A percentile compares a stretch with the other conserved stretches of the same genome.
These are phyloP conservation scores for Fulvia fulva DNA, from an alignment of 2,329 filamentous ascomycete genomes.

Conservation along the genomic window DNA sequence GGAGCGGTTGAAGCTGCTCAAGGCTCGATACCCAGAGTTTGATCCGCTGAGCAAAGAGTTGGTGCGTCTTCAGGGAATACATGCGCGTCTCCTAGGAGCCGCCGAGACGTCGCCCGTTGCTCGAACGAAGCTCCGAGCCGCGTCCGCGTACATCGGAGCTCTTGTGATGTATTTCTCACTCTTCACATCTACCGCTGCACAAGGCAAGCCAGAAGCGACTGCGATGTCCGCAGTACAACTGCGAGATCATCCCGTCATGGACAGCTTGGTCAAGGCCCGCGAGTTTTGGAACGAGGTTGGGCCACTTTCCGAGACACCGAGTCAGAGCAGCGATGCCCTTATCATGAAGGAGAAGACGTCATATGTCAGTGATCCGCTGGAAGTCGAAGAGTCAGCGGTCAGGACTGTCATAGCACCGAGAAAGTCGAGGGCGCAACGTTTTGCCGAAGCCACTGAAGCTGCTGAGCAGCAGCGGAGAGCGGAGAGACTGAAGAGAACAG, in stretches of 20 bases:
- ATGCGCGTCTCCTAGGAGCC: slow-evolving; percentile 16
- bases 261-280: slow-evolving; percentile 72
- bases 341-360: neutral
- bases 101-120: slow-evolving; percentile 15
- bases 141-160: slow-evolving; percentile 80
- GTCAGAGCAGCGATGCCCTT: neutral
- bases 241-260: slow-evolving; percentile 88
- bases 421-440: slow-evolving; percentile 46
- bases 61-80: slow-evolving; percentile 56
- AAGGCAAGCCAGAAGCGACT: slow-evolving; percentile 47
- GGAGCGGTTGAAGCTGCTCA: slow-evolving; percentile 71
- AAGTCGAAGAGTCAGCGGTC: neutral
- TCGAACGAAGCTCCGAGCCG: slow-evolving; percentile 67
- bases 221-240: slow-evolving; percentile 73
- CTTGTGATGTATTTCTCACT: slow-evolving; percentile 93
- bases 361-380: no score
- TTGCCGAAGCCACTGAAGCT: slow-evolving; percentile 51
- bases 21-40: slow-evolving; percentile 85
- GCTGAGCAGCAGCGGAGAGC: slow-evolving; percentile 52
- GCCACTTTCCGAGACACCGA: slow-evolving; percentile 44
- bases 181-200: slow-evolving; percentile 71
- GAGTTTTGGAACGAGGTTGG: slow-evolving; percentile 75
- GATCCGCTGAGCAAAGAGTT: slow-evolving; percentile 81
- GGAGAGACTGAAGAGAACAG: slow-evolving; percentile 52
- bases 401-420: slow-evolving; percentile 35